phyloP scores from a whole-genome alignment of 208 protist species.

The Crithidia expoeki region DNA sequence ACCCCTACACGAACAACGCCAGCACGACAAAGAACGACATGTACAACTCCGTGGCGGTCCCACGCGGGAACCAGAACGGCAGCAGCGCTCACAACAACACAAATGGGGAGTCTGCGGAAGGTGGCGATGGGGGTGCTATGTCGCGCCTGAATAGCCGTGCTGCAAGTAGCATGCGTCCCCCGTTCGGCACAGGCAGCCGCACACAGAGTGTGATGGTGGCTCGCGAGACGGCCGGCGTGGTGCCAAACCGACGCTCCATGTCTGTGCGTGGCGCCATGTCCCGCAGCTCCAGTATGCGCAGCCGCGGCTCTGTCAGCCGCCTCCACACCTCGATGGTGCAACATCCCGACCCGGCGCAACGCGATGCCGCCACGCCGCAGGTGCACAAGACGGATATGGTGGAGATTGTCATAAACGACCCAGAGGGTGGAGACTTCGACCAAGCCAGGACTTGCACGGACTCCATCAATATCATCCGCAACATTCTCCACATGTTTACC shows the following conservation, averaged over 20 bases:
- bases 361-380: neutral
- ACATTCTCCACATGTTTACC: constrained; percentile 92
- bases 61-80: constrained; percentile 5
- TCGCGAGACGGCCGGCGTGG: constrained; percentile 69
- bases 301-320: constrained; percentile 32
- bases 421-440: constrained; percentile 83
- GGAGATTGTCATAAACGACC: constrained; percentile 80
- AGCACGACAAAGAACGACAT: constrained; percentile 40
- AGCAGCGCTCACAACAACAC: constrained; percentile 17
- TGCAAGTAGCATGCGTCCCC: constrained; percentile 17
- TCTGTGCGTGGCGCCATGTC: constrained; percentile 26
- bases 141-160: constrained; percentile 18
- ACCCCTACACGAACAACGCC: constrained; percentile 54
- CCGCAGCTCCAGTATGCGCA: constrained; percentile 24
- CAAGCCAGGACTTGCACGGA: constrained; percentile 54
- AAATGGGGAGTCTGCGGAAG: neutral
- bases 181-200: constrained; percentile 17
- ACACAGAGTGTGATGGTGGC: constrained; percentile 51
- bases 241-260: constrained; percentile 61
- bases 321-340: constrained; percentile 35
- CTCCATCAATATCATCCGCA: constrained; percentile 71
- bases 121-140: constrained; percentile 8
- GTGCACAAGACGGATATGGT: constrained; percentile 21
- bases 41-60: constrained; percentile 18
- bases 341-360: constrained; percentile 18